Evolutionary conservation across 2,329 filamentous ascomycete species (phyloP), one percentile per base, ranked within the genome.

Genomic region (Neofusicoccum laricinum): DNA sequence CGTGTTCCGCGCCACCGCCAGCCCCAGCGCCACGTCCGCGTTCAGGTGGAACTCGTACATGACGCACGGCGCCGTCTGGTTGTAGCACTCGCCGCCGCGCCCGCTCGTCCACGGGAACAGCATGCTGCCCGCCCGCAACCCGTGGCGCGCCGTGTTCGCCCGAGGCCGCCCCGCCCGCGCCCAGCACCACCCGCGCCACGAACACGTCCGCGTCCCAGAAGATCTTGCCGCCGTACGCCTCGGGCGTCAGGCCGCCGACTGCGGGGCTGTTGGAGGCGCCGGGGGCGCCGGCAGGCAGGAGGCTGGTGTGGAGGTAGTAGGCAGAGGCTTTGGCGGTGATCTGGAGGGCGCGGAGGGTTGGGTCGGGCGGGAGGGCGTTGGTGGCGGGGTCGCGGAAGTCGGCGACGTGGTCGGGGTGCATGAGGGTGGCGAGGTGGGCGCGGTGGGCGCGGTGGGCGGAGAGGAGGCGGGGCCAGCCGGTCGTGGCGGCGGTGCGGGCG

Each of bases 41-140:
- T 90, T 90, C 41, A 91, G 69, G 72, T 91, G 88, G 69, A 91
- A 91, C 71, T 91, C 82, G 68, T 91, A 90, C 72, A 91, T 88
- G 69, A 87, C 89, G 72, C 88, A 91, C 17, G 81, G 79, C 6
- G 80, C 81, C n/a, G 78, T 81, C 1, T 74, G 79, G 4, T 89
- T 91, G 14, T 50, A 50, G 69, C 88, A 91, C 69, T 91, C 90
- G 2, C 88, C 89, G 69, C 82, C 88, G 5, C 87, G 77, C 8
- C 85, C 88, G 68, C 85, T 85, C 0, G 88, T 90, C 89, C 89
- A 91, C 1, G 88, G 84, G 69, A 85, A 91, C 0, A 88, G 82
- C 46, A 50, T 50, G 11, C 19, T 21, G 4, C 46, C 46, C 1
- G 21, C 46, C 11, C 14, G 7, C 21, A 50, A 1, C 21, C 46